Percentiles rank a stretch among this genome's conserved stretches.
phyloP scores from a whole-genome alignment of 352 stramenopile species.

The Pythium myriotylum region DNA sequence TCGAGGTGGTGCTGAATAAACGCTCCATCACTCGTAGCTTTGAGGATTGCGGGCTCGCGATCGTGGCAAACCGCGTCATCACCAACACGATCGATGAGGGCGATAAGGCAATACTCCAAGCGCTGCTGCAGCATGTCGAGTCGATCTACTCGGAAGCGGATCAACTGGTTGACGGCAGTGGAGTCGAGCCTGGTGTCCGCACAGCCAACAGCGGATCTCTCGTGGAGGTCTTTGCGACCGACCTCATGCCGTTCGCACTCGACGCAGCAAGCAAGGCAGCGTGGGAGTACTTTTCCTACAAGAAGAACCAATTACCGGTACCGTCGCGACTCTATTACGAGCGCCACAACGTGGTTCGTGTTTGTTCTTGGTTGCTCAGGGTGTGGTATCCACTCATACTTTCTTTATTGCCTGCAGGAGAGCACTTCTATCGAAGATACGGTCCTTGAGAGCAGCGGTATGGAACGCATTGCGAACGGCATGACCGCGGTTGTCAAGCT shows the following conservation, averaged over 20 bases:
- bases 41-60: background rate
- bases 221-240: slow-evolving; percentile 15
- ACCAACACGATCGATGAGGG: background rate
- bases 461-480: slow-evolving; percentile 41
- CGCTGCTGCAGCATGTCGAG: slow-evolving; percentile 7
- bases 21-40: slow-evolving; percentile 5
- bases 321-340: slow-evolving; percentile 12
- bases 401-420: background rate
- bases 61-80: background rate
- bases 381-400: no score
- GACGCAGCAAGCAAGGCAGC: slow-evolving; percentile 6
- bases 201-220: slow-evolving; percentile 6
- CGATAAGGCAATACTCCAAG: background rate
- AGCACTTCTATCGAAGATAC: slow-evolving; percentile 32
- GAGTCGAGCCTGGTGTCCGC: background rate
- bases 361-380: no score
- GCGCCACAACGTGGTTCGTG: slow-evolving; percentile 2
- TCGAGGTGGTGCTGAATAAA: slow-evolving; percentile 40
- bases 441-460: slow-evolving; percentile 49
- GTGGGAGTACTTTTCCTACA: slow-evolving; percentile 18
- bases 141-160: slow-evolving; percentile 10
- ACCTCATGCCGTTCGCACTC: slow-evolving; percentile 14
- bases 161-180: background rate
- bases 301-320: slow-evolving; percentile 12
- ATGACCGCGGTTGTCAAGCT: slow-evolving; percentile 39